Conservation (phyloP, 2,329 filamentous ascomycete genomes). For the Colletotrichum aenigma region DNA sequence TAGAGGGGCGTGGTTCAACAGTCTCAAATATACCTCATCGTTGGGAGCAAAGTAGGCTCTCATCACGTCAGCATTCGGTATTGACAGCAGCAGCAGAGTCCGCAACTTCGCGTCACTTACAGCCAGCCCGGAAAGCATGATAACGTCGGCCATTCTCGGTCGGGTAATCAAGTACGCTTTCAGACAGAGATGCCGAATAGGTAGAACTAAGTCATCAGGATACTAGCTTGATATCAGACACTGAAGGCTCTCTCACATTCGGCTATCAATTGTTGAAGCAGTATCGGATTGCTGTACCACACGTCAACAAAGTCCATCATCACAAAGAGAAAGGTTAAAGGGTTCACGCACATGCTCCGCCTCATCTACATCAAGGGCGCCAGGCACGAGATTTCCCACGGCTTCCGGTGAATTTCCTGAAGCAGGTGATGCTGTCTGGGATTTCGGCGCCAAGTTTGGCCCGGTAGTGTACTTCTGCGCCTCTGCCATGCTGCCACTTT, state of each 20-base stretch:
- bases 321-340: too few species aligned
- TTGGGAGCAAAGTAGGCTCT: slow-evolving; percentile 35
- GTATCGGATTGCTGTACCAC: neutral
- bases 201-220: neutral
- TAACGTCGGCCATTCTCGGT: neutral
- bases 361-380: too few species aligned
- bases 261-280: neutral
- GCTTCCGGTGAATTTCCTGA: too few species aligned
- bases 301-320: too few species aligned
- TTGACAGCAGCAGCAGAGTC: neutral
- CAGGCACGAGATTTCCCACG: too few species aligned
- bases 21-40: slow-evolving; percentile 28
- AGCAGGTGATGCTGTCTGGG: too few species aligned
- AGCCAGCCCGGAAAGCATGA: neutral
- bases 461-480: too few species aligned
- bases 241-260: neutral
- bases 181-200: neutral
- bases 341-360: too few species aligned
- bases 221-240: neutral
- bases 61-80: neutral
- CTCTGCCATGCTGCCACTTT: too few species aligned
- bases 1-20: neutral
- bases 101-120: neutral
- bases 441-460: too few species aligned
- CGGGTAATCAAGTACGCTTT: neutral